Evolutionary conservation across 2,329 filamentous ascomycete species (phyloP).

Genomic region (Fusarium brachygibbosum): DNA sequence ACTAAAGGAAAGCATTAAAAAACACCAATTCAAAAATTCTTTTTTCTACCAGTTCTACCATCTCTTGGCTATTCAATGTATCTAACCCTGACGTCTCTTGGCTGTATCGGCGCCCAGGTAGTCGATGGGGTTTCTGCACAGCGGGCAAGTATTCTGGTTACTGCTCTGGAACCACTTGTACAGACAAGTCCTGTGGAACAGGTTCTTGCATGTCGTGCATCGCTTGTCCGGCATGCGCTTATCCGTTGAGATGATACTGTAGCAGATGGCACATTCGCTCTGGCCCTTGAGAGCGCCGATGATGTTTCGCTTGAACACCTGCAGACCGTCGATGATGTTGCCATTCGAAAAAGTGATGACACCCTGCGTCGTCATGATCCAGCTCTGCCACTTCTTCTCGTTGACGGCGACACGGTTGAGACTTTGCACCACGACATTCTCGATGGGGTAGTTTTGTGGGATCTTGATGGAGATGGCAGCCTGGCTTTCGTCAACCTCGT

Average conservation of each 20-base stretch:
- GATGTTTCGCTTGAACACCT: slow-evolving; percentile 88
- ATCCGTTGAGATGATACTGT: slow-evolving; percentile 90
- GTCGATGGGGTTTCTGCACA: slow-evolving; percentile 90
- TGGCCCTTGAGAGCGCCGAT: slow-evolving; percentile 91
- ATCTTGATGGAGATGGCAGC: slow-evolving; percentile 87
- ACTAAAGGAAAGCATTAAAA: not conserved
- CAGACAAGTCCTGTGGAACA: slow-evolving; percentile 90
- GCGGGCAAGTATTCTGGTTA: slow-evolving; percentile 89
- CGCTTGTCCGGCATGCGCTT: slow-evolving; percentile 92
- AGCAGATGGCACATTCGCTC: slow-evolving; percentile 96
- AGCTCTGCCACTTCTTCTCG: slow-evolving; percentile 92
- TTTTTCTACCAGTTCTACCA: slow-evolving; percentile 18
- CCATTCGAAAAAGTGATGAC: slow-evolving; percentile 95
- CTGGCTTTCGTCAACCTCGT: slow-evolving; percentile 88
- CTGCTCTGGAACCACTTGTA: slow-evolving; percentile 98
- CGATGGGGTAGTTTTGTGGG: slow-evolving; percentile 85
- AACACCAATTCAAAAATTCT: slow-evolving; percentile 9
- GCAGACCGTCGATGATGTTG: slow-evolving; percentile 86
- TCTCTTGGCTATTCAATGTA: not conserved
- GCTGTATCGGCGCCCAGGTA: slow-evolving; percentile 62
- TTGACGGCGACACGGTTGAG: slow-evolving; percentile 87
- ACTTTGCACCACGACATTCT: slow-evolving; percentile 80
- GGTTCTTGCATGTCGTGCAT: slow-evolving; percentile 92
- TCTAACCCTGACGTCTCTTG: slow-evolving; percentile 53
- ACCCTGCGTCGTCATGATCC: slow-evolving; percentile 89